phyloP scores from a whole-genome alignment of 768 basidiomycete genomes.

The Auriscalpium vulgare region DNA sequence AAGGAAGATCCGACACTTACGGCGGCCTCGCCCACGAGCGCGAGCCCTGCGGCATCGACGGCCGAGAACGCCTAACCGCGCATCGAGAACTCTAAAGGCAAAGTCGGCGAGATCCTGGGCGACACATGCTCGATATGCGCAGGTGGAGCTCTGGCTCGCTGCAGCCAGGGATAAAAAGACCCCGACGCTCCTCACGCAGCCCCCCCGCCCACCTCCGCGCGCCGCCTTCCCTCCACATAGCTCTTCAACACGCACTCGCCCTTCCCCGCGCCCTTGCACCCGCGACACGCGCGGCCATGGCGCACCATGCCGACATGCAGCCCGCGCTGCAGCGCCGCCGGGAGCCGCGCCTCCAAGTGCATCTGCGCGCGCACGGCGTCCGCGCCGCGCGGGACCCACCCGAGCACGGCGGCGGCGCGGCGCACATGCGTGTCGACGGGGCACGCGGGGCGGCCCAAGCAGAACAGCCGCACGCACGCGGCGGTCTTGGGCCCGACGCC shows the following conservation, averaged over 20 bases:
- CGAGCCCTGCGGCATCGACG: too few species aligned
- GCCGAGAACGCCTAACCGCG: too few species aligned
- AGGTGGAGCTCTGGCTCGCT: too few species aligned
- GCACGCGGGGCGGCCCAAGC: constrained; percentile 50
- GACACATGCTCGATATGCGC: too few species aligned
- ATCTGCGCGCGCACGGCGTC: constrained; percentile 48
- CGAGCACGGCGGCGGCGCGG: constrained; percentile 41
- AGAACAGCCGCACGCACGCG: constrained; percentile 54
- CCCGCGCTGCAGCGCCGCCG: constrained; percentile 45
- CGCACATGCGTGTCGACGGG: constrained; percentile 62
- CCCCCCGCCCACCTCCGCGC: constrained; percentile 10
- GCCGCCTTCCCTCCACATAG: constrained; percentile 24
- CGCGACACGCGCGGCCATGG: constrained; percentile 47
- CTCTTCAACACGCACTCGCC: constrained; percentile 29
- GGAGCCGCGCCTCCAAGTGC: constrained; percentile 48
- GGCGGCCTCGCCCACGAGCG: too few species aligned
- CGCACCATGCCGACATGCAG: constrained; percentile 52
- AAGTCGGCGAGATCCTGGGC: too few species aligned
- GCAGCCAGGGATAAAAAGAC: too few species aligned
- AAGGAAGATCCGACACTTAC: too few species aligned
- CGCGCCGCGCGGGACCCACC: constrained; percentile 40
- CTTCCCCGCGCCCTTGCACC: constrained; percentile 36
- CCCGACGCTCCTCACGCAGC: neutral
- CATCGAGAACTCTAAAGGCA: too few species aligned
- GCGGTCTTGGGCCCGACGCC: constrained; percentile 61